A percentile compares a stretch with the other conserved stretches of the same genome.
These are phyloP conservation scores for Plectosphaerella plurivora DNA, from an alignment of 2,329 filamentous ascomycete genomes.

Conservation along the genomic window DNA sequence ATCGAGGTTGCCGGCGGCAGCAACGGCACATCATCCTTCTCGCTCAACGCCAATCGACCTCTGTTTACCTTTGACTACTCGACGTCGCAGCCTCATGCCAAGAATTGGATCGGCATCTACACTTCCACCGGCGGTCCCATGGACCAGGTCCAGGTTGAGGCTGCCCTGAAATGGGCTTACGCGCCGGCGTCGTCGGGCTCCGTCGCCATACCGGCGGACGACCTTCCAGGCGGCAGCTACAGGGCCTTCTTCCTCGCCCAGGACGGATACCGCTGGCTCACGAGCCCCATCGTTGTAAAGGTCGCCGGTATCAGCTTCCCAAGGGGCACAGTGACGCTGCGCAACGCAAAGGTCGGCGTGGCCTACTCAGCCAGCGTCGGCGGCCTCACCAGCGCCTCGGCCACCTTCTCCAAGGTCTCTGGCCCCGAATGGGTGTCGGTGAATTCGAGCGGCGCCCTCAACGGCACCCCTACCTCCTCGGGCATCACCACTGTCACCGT, in stretches of 20 bases:
- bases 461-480: constrained; percentile 20
- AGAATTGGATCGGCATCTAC: constrained; percentile 35
- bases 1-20: background rate
- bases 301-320: constrained; percentile 21
- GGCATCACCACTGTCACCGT: constrained; percentile 15
- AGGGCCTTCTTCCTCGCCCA: constrained; percentile 29
- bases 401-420: constrained; percentile 20
- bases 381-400: constrained; percentile 23
- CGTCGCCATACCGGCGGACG: constrained; percentile 16
- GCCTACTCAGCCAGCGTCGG: constrained; percentile 23
- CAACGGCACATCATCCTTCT: background rate
- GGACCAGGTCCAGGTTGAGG: constrained; percentile 19
- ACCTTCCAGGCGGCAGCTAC: constrained; percentile 25
- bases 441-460: constrained; percentile 24
- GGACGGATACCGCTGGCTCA: constrained; percentile 30
- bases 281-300: constrained; percentile 24
- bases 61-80: constrained; percentile 29
- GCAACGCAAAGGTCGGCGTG: constrained; percentile 30
- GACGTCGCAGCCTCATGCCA: constrained; percentile 17
- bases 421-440: constrained; percentile 25
- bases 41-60: background rate
- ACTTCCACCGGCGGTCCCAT: constrained; percentile 24
- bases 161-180: constrained; percentile 28
- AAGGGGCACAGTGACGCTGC: constrained; percentile 20
- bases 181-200: constrained; percentile 20